Evolutionary conservation across 1,139 yeast genomes (phyloP).

Genomic region (Hemisphaericaspora lyxosophila): DNA sequence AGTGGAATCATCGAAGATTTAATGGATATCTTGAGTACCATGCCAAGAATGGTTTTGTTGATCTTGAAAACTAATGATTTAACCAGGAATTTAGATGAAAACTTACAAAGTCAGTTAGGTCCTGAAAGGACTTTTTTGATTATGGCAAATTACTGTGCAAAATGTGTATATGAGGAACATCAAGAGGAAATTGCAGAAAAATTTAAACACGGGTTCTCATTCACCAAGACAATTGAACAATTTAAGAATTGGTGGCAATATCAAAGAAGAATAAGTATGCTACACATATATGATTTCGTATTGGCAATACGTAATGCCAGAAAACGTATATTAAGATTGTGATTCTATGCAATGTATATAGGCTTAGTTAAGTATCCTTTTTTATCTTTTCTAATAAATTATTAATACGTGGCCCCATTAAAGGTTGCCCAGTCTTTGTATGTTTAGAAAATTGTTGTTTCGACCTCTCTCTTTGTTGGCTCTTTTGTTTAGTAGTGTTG

Average conservation of each 20-base stretch:
- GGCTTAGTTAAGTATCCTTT: slow-evolving; percentile 30
- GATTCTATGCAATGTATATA: not conserved
- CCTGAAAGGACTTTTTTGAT: slow-evolving; percentile 85
- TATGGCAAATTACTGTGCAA: slow-evolving; percentile 87
- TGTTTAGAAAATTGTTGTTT: slow-evolving; percentile 54
- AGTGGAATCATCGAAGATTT: slow-evolving; percentile 69
- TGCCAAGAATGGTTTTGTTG: slow-evolving; percentile 83
- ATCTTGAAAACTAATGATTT: slow-evolving; percentile 93
- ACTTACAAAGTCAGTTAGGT: slow-evolving; percentile 78
- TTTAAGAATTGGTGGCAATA: slow-evolving; percentile 49
- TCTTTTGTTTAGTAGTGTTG: slow-evolving; percentile 21
- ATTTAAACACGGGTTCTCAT: slow-evolving; percentile 33
- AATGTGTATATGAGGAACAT: slow-evolving; percentile 69
- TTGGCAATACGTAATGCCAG: slow-evolving; percentile 26
- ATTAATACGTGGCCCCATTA: slow-evolving; percentile 87
- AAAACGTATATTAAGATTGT: slow-evolving; percentile 1
- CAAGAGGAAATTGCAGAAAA: slow-evolving; percentile 37
- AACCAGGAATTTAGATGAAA: slow-evolving; percentile 84
- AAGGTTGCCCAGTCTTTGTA: slow-evolving; percentile 80
- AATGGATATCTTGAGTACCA: slow-evolving; percentile 73
- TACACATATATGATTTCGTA: slow-evolving; percentile 55
- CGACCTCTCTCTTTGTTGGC: slow-evolving; percentile 38
- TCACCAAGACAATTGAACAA: slow-evolving; percentile 32
- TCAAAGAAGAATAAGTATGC: slow-evolving; percentile 52
- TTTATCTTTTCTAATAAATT: slow-evolving; percentile 76